Evolutionary conservation across 331 rosid genomes (phyloP).

Genomic region (Rosa hybrid): DNA sequence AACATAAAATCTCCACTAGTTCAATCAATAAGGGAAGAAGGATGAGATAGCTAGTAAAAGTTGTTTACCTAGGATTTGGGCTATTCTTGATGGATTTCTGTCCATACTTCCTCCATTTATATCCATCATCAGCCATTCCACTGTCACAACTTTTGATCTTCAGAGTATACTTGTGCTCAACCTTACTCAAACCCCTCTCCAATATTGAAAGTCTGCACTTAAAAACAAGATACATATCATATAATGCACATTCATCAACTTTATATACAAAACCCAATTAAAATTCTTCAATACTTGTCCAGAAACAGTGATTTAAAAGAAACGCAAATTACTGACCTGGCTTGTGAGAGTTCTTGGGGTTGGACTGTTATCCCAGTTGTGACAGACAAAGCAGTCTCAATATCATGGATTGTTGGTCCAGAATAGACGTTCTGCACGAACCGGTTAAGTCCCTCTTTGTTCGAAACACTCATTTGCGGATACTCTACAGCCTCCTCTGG

Average conservation of each 20-base stretch:
- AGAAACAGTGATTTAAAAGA: neutral
- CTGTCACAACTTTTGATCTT: slow-evolving; percentile 75
- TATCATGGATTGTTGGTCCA: slow-evolving; percentile 74
- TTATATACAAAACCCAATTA: neutral
- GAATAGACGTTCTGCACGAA: slow-evolving; percentile 54
- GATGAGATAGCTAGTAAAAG: neutral
- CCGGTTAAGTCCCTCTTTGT: slow-evolving; percentile 32
- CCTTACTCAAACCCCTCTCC: slow-evolving; percentile 64
- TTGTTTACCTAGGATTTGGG: slow-evolving; percentile 78
- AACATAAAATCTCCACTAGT: neutral
- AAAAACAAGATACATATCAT: neutral
- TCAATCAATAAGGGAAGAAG: neutral
- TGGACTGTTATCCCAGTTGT: slow-evolving; percentile 37
- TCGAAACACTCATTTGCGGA: slow-evolving; percentile 7
- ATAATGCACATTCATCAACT: slow-evolving; percentile 11
- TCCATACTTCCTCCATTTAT: slow-evolving; percentile 92
- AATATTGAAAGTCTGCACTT: slow-evolving; percentile 52
- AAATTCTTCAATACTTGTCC: neutral
- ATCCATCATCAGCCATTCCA: slow-evolving; percentile 83
- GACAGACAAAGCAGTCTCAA: slow-evolving; percentile 64
- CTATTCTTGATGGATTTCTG: slow-evolving; percentile 89
- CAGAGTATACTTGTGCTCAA: slow-evolving; percentile 77
- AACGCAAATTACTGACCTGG: slow-evolving; percentile 41
- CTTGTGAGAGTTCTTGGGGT: slow-evolving; percentile 46
- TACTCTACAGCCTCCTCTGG: slow-evolving; percentile 29